These are phyloP conservation scores for Aureobasidium namibiae DNA, from an alignment of 2,329 filamentous ascomycete genomes.

Conservation along the genomic window DNA sequence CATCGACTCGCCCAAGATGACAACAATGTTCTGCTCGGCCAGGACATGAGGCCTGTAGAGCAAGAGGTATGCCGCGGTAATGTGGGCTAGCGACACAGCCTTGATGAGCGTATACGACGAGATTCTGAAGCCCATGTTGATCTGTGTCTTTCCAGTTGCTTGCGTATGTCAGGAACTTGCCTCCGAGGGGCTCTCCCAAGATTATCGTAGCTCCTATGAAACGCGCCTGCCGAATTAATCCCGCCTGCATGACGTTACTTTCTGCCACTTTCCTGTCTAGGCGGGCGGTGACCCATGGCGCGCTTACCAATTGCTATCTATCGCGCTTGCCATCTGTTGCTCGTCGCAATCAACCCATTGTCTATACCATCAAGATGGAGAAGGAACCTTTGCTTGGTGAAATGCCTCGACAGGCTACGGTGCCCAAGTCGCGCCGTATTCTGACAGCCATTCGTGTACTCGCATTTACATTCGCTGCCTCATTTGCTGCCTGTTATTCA, in stretches of 20 bases:
- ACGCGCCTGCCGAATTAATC: neutral
- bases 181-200: neutral
- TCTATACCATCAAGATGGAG: neutral
- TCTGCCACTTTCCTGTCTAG: constrained; percentile 2
- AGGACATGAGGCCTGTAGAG: constrained; percentile 63
- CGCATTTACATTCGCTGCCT: neutral
- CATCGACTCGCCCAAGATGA: constrained; percentile 75
- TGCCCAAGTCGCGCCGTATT: neutral
- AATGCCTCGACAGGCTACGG: neutral
- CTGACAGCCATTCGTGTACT: neutral
- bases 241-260: neutral
- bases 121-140: constrained; percentile 63
- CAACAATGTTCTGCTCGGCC: constrained; percentile 72
- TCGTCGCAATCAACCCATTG: neutral
- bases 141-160: neutral
- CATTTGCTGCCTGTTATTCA: neutral
- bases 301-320: neutral
- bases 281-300: neutral
- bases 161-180: neutral
- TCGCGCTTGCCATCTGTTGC: neutral
- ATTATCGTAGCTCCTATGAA: neutral
- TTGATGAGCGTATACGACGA: constrained; percentile 75
- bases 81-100: constrained; percentile 72
- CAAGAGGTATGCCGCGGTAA: constrained; percentile 78
- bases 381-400: constrained; percentile 3